Evolutionary conservation across 768 basidiomycete genomes (phyloP), one percentile per base, ranked within the genome.

Genomic region (Sarcodon sp.): DNA sequence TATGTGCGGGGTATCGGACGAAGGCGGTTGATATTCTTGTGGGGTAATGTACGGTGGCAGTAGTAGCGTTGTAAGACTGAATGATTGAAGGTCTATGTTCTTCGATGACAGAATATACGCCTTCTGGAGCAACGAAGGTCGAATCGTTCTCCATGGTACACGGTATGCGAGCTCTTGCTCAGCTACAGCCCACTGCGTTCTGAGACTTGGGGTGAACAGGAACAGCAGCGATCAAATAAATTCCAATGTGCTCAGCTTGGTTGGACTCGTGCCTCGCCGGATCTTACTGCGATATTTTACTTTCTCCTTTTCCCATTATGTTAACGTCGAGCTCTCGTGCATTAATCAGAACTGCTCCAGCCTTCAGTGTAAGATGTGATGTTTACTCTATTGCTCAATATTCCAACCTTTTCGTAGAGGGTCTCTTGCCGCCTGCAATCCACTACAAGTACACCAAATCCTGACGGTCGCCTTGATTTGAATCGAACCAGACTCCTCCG

Each of bases 41-140:
- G 7, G 86, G 80, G 59, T 73, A 77, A 10, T 60, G 50, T 16
- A 62, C 52, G 35, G 55, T 55, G 51, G 66, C 49, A 32, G 63
- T 53, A 44, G 56, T 57, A 49, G 59, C 59, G 43, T 66, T 59
- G 64, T 64, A 52, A 73, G 71, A 44, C 68, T 55, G 18, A 43
- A 51, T 8, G 33, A 68, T 60, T 39, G 72, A 66, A 0, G 84
- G 79, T 62, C 81, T 87, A 71, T 86, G 81, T 59, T 90, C 89
- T 56, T 90, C 88, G 13, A 83, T 87, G 60, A 88, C 76, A 21
- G 86, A 82, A 69, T 91, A 91, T 38, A 90, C 86, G 55, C 88
- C 88, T 64, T 91, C 88, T 46, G 88, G 88, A 33, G 88, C 87
- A 41, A 89, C 82, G 64, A 91, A 89, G 27, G 86, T 83, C 51